phyloP scores from a whole-genome alignment of 495 filamentous ascomycete genomes.

The Oleoguttula mirabilis region DNA sequence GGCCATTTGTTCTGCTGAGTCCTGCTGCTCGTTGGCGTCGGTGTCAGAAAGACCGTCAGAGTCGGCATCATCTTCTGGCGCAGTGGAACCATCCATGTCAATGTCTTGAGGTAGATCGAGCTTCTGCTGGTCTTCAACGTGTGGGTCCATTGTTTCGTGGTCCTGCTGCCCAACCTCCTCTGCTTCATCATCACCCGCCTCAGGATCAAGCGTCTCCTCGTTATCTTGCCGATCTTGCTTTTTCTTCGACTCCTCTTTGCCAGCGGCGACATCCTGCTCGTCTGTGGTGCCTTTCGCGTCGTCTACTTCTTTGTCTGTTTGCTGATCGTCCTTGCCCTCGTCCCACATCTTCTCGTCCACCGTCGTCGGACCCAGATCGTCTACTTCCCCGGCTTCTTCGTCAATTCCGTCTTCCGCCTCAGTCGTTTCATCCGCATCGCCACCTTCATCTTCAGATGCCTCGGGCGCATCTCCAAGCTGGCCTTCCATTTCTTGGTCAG shows the following conservation, averaged over 20 bases:
- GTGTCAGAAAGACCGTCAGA: constrained; percentile 46
- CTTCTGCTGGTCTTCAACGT: constrained; percentile 58
- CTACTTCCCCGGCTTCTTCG: constrained; percentile 78
- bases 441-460: constrained; percentile 43
- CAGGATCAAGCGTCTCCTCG: constrained; percentile 43
- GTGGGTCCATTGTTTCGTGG: constrained; percentile 54
- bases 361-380: constrained; percentile 74
- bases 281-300: constrained; percentile 47
- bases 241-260: constrained; percentile 47
- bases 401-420: constrained; percentile 54
- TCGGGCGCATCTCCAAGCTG: constrained; percentile 56
- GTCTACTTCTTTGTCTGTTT: constrained; percentile 74
- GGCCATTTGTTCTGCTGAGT: constrained; percentile 2
- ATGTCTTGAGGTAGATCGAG: constrained; percentile 60
- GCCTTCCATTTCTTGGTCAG: constrained; percentile 76
- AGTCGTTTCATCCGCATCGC: constrained; percentile 43
- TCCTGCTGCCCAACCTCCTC: constrained; percentile 52
- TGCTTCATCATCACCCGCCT: constrained; percentile 46
- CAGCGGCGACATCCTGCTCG: constrained; percentile 52
- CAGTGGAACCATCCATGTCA: constrained; percentile 54
- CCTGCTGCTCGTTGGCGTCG: constrained; percentile 35
- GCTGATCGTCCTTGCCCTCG: constrained; percentile 59
- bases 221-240: constrained; percentile 32
- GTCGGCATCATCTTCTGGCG: constrained; percentile 46
- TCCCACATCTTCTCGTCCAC: constrained; percentile 99